Conservation (phyloP, 345 rosid species). For the Corchorus capsularis region DNA sequence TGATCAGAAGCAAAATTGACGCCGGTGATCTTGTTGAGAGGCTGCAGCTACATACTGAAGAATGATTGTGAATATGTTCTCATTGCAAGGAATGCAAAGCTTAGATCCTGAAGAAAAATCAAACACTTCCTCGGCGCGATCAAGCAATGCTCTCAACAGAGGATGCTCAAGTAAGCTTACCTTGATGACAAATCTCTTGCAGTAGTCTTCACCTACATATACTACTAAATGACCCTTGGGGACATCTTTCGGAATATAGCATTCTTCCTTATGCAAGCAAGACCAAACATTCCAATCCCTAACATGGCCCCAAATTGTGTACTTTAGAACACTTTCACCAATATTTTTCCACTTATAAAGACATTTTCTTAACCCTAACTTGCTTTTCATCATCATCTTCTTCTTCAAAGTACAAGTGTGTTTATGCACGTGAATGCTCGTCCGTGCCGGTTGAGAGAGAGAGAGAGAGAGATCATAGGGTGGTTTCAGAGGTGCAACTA, state of each 20-base stretch:
- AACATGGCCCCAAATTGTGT: not conserved
- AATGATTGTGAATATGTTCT: constrained; percentile 26
- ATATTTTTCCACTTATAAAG: constrained; percentile 6
- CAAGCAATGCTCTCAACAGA: constrained; percentile 37
- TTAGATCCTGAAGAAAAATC: constrained; percentile 29
- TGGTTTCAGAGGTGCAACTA: not conserved
- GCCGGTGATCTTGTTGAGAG: constrained; percentile 16
- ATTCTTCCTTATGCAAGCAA: not conserved
- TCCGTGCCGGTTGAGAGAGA: not conserved
- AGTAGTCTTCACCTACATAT: constrained; percentile 38
- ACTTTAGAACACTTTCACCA: not conserved
- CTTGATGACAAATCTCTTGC: constrained; percentile 37
- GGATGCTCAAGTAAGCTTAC: constrained; percentile 35
- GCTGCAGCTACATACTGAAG: constrained; percentile 12
- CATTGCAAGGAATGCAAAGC: constrained; percentile 39
- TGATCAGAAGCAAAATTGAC: constrained; percentile 3
- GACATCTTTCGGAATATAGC: constrained; percentile 36
- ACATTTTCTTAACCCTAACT: not conserved
- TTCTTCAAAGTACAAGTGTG: not conserved
- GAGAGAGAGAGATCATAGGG: not conserved
- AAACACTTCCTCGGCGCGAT: constrained; percentile 37
- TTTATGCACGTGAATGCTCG: not conserved
- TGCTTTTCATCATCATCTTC: constrained; percentile 5
- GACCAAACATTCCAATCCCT: not conserved
- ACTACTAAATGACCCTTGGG: constrained; percentile 44